Base-by-base conservation (phyloP, 495 filamentous ascomycete species). In the Penicillium soppii region DNA sequence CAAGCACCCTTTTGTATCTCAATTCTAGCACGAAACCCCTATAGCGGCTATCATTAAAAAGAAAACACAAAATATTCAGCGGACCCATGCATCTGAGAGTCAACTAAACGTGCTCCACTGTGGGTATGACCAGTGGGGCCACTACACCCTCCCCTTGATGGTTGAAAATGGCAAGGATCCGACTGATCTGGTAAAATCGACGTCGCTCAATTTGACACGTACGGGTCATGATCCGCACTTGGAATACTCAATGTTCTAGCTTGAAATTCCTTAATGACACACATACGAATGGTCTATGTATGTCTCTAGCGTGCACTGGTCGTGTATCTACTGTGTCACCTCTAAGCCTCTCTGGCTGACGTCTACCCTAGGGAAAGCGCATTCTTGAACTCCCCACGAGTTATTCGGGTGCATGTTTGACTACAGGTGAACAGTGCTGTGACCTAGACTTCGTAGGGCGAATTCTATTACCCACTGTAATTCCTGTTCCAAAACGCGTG, bases 31-130 rank as follows among this genome's bases (percentile, higher is more conserved):
- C n/a, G 10, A 22, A 26, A 9, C 10, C 56, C 55, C 53, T 53
- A 43, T 54, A 32, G 43, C 53, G 61, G 22, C 26, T 39, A 41
- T 40, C 15, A 12, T 37, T 21, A 15, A 41, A 49, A 49, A 41
- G 23, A 17, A 26, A 29, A 45, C n/a, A 46, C 4, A 26, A 46
- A 48, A 54, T 57, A 58, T 55, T 32, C 51, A 13, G 29, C 32
- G 21, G 25, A 29, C 21, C 47, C 41, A 48, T 49, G 36, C 43
- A 47, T 54, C 26, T 53, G 35, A 59, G 43, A 48, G 44, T 54
- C 40, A 59, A 50, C 58, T 38, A 56, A 56, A 62, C 54, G 32
- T 57, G 51, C 47, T 62, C 62, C 62, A 62, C 62, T 60, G 62
- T 65, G 62, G 62, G 13, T 56, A 62, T 30, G 25, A 47, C 45